phyloP scores from a whole-genome alignment of 1,139 yeast genomes.

The Ashbya aceris region DNA sequence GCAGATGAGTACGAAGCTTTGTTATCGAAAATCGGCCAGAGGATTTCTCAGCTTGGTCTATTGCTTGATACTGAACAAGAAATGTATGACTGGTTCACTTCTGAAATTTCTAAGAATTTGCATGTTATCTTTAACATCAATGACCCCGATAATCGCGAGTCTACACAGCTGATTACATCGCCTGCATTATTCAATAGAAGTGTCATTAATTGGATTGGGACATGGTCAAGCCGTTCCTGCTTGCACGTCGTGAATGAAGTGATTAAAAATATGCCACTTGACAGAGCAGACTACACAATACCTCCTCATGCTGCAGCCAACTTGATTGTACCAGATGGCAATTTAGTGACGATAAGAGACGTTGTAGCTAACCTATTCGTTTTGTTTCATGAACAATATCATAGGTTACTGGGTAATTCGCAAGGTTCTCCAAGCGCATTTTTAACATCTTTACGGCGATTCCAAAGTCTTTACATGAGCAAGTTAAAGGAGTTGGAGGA shows the following conservation, averaged over 20 bases:
- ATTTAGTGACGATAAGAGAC: constrained; percentile 29
- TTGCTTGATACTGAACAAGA: constrained; percentile 66
- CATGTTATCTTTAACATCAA: constrained; percentile 79
- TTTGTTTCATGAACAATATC: constrained; percentile 34
- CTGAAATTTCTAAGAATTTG: constrained; percentile 57
- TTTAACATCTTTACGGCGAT: constrained; percentile 43
- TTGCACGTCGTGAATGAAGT: constrained; percentile 41
- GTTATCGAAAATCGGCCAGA: constrained; percentile 49
- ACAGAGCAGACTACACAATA: constrained; percentile 21
- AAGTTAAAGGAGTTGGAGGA: constrained; percentile 49
- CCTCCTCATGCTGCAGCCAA: constrained; percentile 8
- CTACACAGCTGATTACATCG: constrained; percentile 51
- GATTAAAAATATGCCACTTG: constrained; percentile 44
- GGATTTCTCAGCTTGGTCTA: constrained; percentile 51
- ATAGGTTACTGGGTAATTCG: constrained; percentile 6
- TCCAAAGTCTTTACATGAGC: constrained; percentile 35
- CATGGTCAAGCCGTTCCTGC: constrained; percentile 54
- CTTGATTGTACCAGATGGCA: background rate
- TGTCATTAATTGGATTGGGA: constrained; percentile 84
- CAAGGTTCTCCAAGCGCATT: constrained; percentile 47
- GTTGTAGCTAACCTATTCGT: constrained; percentile 42
- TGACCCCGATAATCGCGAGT: constrained; percentile 38
- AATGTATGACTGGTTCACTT: constrained; percentile 63
- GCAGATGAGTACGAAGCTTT: constrained; percentile 57
- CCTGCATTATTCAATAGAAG: constrained; percentile 92